Conservation (phyloP, 441 rosid species). For the Euphorbia corollata region DNA sequence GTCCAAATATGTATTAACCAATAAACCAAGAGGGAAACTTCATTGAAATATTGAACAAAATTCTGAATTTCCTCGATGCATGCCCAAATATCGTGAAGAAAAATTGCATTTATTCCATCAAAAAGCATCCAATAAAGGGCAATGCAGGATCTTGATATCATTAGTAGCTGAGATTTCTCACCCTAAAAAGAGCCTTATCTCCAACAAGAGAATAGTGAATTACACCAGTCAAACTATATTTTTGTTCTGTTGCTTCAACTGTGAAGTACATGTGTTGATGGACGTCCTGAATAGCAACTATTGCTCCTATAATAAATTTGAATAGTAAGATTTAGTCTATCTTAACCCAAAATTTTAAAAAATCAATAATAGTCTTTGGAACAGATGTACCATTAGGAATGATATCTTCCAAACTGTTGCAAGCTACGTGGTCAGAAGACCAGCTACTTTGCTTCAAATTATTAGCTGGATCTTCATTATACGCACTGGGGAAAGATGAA, state of each 20-base stretch:
- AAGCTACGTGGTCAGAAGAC: constrained; percentile 34
- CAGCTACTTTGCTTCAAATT: constrained; percentile 31
- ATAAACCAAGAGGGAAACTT: background rate
- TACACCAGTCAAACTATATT: constrained; percentile 48
- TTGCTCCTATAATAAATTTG: constrained; percentile 50
- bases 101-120: background rate
- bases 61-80: background rate
- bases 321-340: constrained; percentile 19
- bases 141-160: background rate
- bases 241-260: constrained; percentile 58
- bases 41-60: background rate
- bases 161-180: constrained; percentile 25
- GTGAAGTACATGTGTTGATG: constrained; percentile 78
- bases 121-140: background rate
- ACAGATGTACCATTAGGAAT: constrained; percentile 69
- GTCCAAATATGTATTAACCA: constrained; percentile 1
- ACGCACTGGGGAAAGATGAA: constrained; percentile 47
- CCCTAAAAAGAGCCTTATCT: constrained; percentile 83
- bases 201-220: constrained; percentile 87
- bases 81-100: background rate
- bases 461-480: constrained; percentile 32
- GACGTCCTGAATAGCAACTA: constrained; percentile 82
- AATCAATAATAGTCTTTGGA: constrained; percentile 20
- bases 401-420: constrained; percentile 39
- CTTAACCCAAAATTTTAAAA: constrained; percentile 20